Percentiles rank a stretch among this genome's conserved stretches.
Conservation (phyloP, 75 land plant species). For the Azolla pinnata region DNA sequence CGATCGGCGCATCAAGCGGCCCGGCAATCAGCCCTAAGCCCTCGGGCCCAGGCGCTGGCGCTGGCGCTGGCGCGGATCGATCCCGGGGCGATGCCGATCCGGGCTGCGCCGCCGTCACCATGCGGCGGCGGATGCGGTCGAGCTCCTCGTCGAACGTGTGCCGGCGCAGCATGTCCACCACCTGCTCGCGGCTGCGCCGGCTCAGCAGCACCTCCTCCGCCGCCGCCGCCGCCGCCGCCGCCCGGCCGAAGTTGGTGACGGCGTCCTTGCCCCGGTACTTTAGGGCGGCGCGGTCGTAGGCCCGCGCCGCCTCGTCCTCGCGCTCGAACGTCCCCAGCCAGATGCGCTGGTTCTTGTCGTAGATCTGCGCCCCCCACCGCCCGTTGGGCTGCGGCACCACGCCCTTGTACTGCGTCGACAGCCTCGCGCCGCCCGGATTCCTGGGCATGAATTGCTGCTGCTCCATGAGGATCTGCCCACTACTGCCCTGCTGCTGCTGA, state of each 20-base stretch:
- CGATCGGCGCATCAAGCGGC: no score
- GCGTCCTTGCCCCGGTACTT: constrained; percentile 80
- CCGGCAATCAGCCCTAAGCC: no score
- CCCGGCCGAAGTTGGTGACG: constrained; percentile 63
- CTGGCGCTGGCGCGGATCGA: neutral
- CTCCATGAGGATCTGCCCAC: no score
- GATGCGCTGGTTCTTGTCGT: constrained; percentile 77
- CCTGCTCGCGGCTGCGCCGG: constrained; percentile 51
- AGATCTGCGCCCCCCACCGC: constrained; percentile 91
- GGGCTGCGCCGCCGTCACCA: neutral
- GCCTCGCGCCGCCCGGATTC: no score
- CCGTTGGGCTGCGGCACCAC: constrained; percentile 94
- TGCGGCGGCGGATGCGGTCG: constrained; percentile 18
- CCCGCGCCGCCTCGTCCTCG: constrained; percentile 65
- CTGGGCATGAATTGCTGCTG: no score
- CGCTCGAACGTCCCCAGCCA: constrained; percentile 89
- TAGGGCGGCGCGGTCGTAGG: constrained; percentile 67
- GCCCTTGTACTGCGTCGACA: constrained; percentile 72
- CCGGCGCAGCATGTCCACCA: constrained; percentile 80
- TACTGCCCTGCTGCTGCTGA: no score
- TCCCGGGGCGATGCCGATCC: neutral
- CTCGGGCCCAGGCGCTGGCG: neutral
- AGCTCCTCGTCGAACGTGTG: constrained; percentile 70
- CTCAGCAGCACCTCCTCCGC: constrained; percentile 38
- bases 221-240: constrained; percentile 21